Percentiles rank a stretch among this genome's conserved stretches.
Conservation (phyloP, 495 filamentous ascomycete species). For the Penicillium diatomitis region DNA sequence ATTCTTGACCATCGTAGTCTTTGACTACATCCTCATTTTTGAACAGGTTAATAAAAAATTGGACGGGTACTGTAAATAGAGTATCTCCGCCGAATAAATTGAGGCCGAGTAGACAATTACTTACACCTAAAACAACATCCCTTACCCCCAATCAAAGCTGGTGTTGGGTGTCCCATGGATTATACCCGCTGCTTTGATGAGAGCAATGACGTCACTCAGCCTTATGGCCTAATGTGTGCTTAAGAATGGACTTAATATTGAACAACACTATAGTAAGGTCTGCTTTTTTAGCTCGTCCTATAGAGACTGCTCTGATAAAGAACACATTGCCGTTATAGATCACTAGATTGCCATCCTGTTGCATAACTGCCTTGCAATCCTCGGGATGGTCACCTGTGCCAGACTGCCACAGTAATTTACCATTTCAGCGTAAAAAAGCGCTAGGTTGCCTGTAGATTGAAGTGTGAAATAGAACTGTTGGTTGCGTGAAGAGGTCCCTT, state of each 20-base stretch:
- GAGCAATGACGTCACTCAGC: neutral
- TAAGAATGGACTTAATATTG: neutral
- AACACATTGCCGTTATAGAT: neutral
- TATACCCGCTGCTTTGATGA: neutral
- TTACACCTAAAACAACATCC: neutral
- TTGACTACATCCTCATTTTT: neutral
- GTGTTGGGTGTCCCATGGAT: neutral
- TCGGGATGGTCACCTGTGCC: too few relatives aligned
- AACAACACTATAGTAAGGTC: neutral
- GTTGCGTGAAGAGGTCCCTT: too few relatives aligned
- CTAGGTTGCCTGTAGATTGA: too few relatives aligned
- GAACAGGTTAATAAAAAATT: neutral
- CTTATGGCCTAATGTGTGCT: neutral
- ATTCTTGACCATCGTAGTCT: neutral
- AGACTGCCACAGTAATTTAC: too few relatives aligned
- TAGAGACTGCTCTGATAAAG: neutral
- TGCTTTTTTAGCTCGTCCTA: neutral
- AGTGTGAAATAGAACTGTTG: too few relatives aligned
- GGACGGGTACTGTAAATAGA: neutral
- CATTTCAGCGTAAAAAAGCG: too few relatives aligned
- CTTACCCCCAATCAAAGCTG: neutral
- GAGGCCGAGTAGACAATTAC: neutral
- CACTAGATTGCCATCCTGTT: too few relatives aligned
- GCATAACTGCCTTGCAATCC: too few relatives aligned
- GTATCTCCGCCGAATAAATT: neutral